Conservation (phyloP, 163 green algal genomes). For the Coccomyxa subellipsoidea region DNA sequence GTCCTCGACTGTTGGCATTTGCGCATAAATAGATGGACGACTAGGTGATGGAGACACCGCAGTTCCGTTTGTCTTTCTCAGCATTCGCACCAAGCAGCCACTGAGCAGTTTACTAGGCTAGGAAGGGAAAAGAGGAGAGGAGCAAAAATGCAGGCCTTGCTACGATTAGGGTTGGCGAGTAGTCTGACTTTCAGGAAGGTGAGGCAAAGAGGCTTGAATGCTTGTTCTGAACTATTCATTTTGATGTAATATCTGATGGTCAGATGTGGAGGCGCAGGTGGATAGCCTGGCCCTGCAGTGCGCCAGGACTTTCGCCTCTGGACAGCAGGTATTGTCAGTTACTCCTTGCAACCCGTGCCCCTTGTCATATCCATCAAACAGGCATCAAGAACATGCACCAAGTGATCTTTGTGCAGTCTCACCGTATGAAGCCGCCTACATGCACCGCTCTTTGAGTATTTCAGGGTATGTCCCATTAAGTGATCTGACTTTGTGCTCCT, state of each 20-base stretch:
- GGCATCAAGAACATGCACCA: too few species aligned
- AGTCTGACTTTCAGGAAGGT: not conserved
- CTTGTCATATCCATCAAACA: not conserved
- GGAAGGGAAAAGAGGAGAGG: too few species aligned
- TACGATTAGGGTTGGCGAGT: not conserved
- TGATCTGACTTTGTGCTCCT: not conserved
- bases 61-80: too few species aligned
- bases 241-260: not conserved
- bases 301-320: not conserved
- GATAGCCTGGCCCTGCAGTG: not conserved
- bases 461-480: too few species aligned
- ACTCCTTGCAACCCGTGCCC: not conserved
- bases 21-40: too few species aligned
- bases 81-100: too few species aligned
- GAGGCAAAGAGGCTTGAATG: not conserved
- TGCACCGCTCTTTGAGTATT: too few species aligned
- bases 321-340: not conserved
- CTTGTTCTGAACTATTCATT: not conserved
- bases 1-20: too few species aligned
- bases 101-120: too few species aligned
- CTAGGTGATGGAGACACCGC: too few species aligned
- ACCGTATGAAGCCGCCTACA: too few species aligned
- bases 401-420: too few species aligned
- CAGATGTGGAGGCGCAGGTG: not conserved
- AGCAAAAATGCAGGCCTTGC: conserved; percentile 2